Base-by-base conservation (phyloP, 352 stramenopile species). In the Phytophthora brassicae region DNA sequence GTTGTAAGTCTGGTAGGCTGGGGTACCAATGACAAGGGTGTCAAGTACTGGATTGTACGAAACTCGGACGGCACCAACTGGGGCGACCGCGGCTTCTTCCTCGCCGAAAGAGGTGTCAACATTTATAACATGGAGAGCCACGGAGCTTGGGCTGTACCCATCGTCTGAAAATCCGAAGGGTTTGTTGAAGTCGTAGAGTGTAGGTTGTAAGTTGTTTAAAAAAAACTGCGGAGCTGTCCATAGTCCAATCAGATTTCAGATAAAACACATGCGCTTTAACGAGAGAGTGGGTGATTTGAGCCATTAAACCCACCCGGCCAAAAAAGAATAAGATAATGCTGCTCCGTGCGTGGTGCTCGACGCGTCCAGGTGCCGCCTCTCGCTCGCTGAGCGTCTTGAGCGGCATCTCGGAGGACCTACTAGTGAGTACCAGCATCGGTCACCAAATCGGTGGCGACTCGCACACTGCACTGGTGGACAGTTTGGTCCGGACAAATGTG, bases 21-120 rank as follows among this genome's bases (percentile, higher is more conserved):
- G 96, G 96, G 96, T 63, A 85, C 68, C 0, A 76, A 86, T 23
- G 80, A 89, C 22, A 71, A 91, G 35, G 79, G 89, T 35, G 56
- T 94, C 65, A 94, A 96, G 69, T 99, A 98, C 79, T 99, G 96
- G 96, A 89, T 99, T 68, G 90, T 98, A 41, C 89, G 97, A 47
- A 98, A 99, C 85, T 89, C 89, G 47, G 80, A 92, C 47, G 84
- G 84, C 36, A 92, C 81, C 8, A 89, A 88, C 52, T 92, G 78
- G 74, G 84, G 84, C 39, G 81, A 92, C 48, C 46, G 71, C 20
- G 84, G 84, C 41, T 92, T 90, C 63, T 92, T 92, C 66, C 66
- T 67, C 20, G 84, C 70, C 33, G 84, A 92, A 46, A 70, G 84
- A 24, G 84, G 84, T 17, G 69, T 79, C 31, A 92, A 92, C 60